Percentiles rank a stretch among this genome's conserved stretches.
These are phyloP conservation scores for Wickerhamiella azyma DNA, from an alignment of 805 yeast species.

Conservation along the genomic window DNA sequence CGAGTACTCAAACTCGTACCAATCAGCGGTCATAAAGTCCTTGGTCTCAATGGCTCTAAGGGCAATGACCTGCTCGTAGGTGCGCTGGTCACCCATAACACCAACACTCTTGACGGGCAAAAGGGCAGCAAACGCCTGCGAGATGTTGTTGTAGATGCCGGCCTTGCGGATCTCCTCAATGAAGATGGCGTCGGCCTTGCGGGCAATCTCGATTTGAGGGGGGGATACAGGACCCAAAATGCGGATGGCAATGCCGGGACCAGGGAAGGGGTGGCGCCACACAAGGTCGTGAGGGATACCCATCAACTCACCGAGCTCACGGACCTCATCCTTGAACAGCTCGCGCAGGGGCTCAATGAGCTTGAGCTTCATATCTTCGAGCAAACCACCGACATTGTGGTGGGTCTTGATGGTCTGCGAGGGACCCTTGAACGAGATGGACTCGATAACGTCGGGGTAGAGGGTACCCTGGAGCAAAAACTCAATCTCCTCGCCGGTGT, in stretches of 20 bases:
- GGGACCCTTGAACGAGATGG: conserved; percentile 98
- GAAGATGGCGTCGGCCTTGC: conserved; percentile 92
- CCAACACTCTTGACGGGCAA: conserved; percentile 98
- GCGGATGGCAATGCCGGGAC: conserved; percentile 99
- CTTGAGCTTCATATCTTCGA: conserved; percentile 96
- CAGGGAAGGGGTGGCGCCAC: conserved; percentile 99
- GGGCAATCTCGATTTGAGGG: conserved; percentile 86
- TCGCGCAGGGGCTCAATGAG: conserved; percentile 97
- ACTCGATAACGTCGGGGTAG: conserved; percentile 97
- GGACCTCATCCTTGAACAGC: conserved; percentile 96
- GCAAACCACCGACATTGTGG: conserved; percentile 96
- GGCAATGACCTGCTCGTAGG: conserved; percentile 98
- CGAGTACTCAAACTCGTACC: conserved; percentile 86
- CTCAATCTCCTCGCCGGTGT: conserved; percentile 77
- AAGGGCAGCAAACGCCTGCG: conserved; percentile 96
- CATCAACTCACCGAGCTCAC: conserved; percentile 85
- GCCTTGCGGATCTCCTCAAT: conserved; percentile 91
- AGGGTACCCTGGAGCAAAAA: conserved; percentile 91
- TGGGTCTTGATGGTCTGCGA: conserved; percentile 99
- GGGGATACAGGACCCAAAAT: conserved; percentile 94
- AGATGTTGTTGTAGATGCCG: conserved; percentile 81
- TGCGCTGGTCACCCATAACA: conserved; percentile 99
- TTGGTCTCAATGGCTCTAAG: conserved; percentile 94
- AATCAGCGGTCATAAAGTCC: conserved; percentile 99
- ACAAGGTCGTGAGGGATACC: conserved; percentile 95